Evolutionary conservation across 2,329 filamentous ascomycete genomes (phyloP).

Genomic region (Trichoderma cornu-damae): DNA sequence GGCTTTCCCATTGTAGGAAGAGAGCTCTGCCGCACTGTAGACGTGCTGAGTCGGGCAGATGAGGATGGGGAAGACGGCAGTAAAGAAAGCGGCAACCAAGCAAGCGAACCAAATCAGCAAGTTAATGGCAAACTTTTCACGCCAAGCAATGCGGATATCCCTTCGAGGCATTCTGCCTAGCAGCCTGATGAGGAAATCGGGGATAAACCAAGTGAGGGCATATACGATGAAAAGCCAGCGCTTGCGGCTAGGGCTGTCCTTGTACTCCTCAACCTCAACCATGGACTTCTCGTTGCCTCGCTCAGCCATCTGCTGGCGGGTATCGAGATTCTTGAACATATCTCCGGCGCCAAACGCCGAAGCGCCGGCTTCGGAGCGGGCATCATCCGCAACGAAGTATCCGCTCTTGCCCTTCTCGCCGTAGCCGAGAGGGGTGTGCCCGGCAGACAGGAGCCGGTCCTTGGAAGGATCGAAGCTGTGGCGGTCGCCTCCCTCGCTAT

Average conservation of each 20-base stretch:
- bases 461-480: constrained; percentile 59
- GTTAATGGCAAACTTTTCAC: constrained; percentile 97
- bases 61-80: constrained; percentile 77
- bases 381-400: constrained; percentile 81
- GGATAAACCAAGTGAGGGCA: constrained; percentile 77
- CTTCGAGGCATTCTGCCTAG: constrained; percentile 85
- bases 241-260: constrained; percentile 73
- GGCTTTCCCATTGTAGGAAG: constrained; percentile 66
- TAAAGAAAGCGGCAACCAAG: constrained; percentile 74
- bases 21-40: constrained; percentile 72
- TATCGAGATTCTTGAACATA: constrained; percentile 97
- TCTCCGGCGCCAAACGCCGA: constrained; percentile 91
- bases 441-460: constrained; percentile 51
- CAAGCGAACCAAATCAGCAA: constrained; percentile 92
- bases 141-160: constrained; percentile 88
- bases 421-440: constrained; percentile 55
- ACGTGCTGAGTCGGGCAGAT: constrained; percentile 92
- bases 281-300: constrained; percentile 88
- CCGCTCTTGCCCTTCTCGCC: constrained; percentile 71
- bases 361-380: constrained; percentile 82
- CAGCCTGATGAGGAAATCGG: constrained; percentile 72
- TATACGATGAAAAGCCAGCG: constrained; percentile 86
- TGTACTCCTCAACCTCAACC: constrained; percentile 81
- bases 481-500: constrained; percentile 58
- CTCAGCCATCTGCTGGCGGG: constrained; percentile 88